Evolutionary conservation across 345 rosid species (phyloP).

Genomic region (Camelina hispida): DNA sequence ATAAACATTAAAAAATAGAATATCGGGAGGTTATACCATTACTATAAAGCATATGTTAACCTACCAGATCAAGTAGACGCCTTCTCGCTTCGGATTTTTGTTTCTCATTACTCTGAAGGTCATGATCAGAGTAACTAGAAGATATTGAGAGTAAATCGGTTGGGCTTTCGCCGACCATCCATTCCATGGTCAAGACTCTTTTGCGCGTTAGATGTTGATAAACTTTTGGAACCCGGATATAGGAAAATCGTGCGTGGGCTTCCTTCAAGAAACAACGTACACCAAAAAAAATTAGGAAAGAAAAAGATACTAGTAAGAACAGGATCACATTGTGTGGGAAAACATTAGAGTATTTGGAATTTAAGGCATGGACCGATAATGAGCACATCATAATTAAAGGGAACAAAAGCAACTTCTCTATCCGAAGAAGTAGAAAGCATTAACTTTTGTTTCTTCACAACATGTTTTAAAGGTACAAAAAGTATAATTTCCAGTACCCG

Average conservation of each 20-base stretch:
- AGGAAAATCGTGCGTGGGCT: constrained; percentile 67
- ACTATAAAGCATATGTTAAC: constrained; percentile 28
- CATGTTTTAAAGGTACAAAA: constrained; percentile 6
- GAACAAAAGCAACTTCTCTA: constrained; percentile 13
- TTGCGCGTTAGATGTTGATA: constrained; percentile 63
- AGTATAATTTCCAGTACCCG: constrained; percentile 53
- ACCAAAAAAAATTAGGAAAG: not conserved
- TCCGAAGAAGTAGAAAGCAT: constrained; percentile 11
- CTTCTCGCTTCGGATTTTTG: constrained; percentile 67
- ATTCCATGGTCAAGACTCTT: constrained; percentile 96
- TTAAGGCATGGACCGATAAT: not conserved
- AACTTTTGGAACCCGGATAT: constrained; percentile 77
- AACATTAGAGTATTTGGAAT: not conserved
- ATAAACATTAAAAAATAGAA: not conserved
- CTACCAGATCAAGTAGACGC: constrained; percentile 83
- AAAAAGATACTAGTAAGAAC: not conserved
- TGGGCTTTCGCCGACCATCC: constrained; percentile 93
- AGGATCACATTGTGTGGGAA: constrained; percentile 6
- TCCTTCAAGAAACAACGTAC: constrained; percentile 60
- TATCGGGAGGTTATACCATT: constrained; percentile 11
- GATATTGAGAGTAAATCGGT: constrained; percentile 64
- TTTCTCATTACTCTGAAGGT: constrained; percentile 53
- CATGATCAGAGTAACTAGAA: constrained; percentile 47
- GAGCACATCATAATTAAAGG: constrained; percentile 10
- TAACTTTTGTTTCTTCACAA: constrained; percentile 10